Percentiles rank a stretch among this genome's conserved stretches.
Conservation (phyloP, 129 eudicot genomes). For the Tanacetum coccineum region DNA sequence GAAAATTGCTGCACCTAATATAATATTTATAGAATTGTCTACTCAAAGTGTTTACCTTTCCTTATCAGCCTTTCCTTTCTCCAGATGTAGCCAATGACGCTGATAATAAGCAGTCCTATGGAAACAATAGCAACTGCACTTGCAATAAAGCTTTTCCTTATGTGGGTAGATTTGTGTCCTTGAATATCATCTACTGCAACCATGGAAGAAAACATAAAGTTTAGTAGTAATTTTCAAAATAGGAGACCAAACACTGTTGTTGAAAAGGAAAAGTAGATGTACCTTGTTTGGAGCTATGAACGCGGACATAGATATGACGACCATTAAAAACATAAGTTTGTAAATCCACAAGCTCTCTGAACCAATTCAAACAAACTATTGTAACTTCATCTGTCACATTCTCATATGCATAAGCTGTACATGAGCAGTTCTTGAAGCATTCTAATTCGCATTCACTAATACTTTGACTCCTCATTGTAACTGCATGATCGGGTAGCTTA, state of each 20-base stretch:
- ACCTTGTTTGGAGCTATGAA: slow-evolving; percentile 22
- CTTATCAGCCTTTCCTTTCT: slow-evolving; percentile 27
- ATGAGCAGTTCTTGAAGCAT: slow-evolving; percentile 36
- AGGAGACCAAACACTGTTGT: neutral
- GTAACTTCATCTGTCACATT: slow-evolving; percentile 22
- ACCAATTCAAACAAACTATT: slow-evolving; percentile 38
- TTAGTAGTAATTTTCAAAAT: neutral
- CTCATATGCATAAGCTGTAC: slow-evolving; percentile 39
- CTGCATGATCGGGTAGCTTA: slow-evolving; percentile 39
- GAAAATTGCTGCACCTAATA: neutral
- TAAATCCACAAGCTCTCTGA: slow-evolving; percentile 33
- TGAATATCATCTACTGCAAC: slow-evolving; percentile 22
- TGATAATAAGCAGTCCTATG: slow-evolving; percentile 24
- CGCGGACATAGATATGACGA: slow-evolving; percentile 31
- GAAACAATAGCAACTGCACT: slow-evolving; percentile 19
- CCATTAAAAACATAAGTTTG: neutral
- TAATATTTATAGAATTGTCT: neutral
- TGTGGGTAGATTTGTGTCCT: neutral
- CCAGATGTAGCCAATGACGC: slow-evolving; percentile 25
- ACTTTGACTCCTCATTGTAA: slow-evolving; percentile 13
- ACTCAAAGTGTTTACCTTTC: slow-evolving; percentile 25
- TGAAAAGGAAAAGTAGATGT: slow-evolving; percentile 4
- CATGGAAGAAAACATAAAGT: slow-evolving; percentile 17
- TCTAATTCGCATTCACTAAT: slow-evolving; percentile 23
- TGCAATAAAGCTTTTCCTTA: slow-evolving; percentile 18